These are phyloP conservation scores for Aurantiochytrium sp. DNA, from an alignment of 108 stramenopile species.

Conservation along the genomic window DNA sequence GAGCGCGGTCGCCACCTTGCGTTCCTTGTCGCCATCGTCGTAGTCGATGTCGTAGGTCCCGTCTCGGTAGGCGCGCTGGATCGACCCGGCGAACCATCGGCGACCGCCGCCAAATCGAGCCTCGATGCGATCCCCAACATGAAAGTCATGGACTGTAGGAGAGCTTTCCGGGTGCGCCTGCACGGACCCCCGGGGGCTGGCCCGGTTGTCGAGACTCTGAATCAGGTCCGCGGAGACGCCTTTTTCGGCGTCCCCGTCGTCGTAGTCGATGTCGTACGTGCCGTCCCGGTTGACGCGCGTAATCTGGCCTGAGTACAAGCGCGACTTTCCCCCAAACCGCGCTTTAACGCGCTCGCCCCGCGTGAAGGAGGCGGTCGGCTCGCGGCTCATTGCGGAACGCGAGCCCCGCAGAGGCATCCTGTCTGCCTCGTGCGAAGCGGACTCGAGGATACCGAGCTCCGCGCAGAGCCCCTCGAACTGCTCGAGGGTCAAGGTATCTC, in stretches of 20 bases:
- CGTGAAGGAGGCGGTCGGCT: not conserved
- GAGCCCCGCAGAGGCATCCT: not conserved
- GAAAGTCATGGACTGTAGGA: not conserved
- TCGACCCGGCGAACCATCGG: not conserved
- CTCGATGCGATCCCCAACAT: not conserved
- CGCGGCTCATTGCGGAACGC: not conserved
- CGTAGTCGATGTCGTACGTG: not conserved
- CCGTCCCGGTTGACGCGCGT: not conserved
- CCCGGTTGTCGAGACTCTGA: not conserved
- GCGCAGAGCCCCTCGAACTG: not conserved
- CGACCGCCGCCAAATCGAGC: not conserved
- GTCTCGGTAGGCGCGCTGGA: not conserved
- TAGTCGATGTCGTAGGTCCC: constrained; percentile 26
- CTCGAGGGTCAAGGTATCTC: not conserved
- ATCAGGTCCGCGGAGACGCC: not conserved
- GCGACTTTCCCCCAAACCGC: not conserved
- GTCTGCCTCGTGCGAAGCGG: not conserved
- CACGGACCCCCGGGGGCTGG: not conserved
- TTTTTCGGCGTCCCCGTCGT: not conserved
- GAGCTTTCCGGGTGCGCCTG: not conserved
- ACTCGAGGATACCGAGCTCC: not conserved
- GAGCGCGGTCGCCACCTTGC: not conserved
- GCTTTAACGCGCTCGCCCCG: not conserved
- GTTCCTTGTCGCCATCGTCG: constrained; percentile 29
- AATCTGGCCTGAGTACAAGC: not conserved